These are phyloP conservation scores for Polyporus arcularius DNA, from an alignment of 768 basidiomycete species.

Conservation along the genomic window DNA sequence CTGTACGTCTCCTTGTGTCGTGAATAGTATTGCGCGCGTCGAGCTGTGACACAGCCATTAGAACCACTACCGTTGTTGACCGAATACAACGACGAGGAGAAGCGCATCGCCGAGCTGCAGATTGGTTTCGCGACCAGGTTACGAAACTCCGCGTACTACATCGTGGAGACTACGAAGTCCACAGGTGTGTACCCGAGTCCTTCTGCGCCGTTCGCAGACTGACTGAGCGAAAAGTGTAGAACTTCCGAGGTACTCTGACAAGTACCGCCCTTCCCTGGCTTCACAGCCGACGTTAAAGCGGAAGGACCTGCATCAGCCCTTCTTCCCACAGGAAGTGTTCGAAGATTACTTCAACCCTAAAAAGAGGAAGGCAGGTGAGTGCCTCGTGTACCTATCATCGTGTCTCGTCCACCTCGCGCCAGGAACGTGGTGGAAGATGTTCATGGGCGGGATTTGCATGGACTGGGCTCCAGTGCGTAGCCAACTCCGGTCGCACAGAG, in stretches of 20 bases:
- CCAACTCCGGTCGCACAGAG: no score
- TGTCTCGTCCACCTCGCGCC: background rate
- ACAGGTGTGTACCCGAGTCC: slow-evolving; percentile 41
- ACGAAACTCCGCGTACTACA: slow-evolving; percentile 70
- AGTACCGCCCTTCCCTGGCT: slow-evolving; percentile 64
- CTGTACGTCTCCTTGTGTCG: slow-evolving; percentile 50
- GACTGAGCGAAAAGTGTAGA: slow-evolving; percentile 42
- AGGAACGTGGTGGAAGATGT: background rate
- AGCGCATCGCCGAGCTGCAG: slow-evolving; percentile 64
- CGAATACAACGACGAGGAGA: slow-evolving; percentile 66
- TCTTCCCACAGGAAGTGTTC: slow-evolving; percentile 77
- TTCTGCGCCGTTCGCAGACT: background rate
- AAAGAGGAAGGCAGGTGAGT: slow-evolving; percentile 42
- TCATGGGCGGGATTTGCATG: background rate
- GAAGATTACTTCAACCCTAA: slow-evolving; percentile 80
- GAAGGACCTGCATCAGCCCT: slow-evolving; percentile 69
- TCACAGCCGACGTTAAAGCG: slow-evolving; percentile 69
- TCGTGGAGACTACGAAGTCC: slow-evolving; percentile 71
- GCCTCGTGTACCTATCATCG: background rate
- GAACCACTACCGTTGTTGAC: slow-evolving; percentile 67
- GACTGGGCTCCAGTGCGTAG: no score
- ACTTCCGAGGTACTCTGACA: slow-evolving; percentile 81
- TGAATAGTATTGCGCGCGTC: slow-evolving; percentile 4
- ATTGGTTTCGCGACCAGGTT: slow-evolving; percentile 65
- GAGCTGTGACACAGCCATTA: slow-evolving; percentile 55